Evolutionary conservation across 2,329 filamentous ascomycete species (phyloP), one percentile per base, ranked within the genome.

Genomic region (Xylaria sp.): DNA sequence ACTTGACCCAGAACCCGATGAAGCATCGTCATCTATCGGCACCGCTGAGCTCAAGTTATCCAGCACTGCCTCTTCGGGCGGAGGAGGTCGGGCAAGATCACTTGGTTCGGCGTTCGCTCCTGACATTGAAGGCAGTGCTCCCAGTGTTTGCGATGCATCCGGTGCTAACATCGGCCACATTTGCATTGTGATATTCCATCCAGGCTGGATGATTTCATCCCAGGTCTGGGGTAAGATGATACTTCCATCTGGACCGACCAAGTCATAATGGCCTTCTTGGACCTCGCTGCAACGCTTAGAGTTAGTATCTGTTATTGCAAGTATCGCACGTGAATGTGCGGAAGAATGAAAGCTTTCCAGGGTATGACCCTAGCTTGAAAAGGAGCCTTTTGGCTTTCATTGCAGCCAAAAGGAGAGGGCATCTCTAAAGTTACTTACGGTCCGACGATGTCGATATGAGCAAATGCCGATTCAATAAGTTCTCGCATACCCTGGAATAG

Each of bases 151-250:
- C 15, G 25, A 18, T 13, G n/a, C 44, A 4, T 5, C 7, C 23
- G 44, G 20, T 23, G 60, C 25, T 12, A 1, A 34, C 76, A 84
- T 81, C 1, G 85, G 85, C 86, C 86, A 88, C 84, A 88, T 87
- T n/a, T 84, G 86, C 88, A 91, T 90, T 6, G 86, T 88, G 72
- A 91, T 86, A 31, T 85, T 81, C 89, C 89, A 92, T 76, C 93
- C 92, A 1, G 92, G 92, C 79, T 94, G 86, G 48, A 95, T 83
- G 54, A 92, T 89, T 72, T 89, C 90, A 72, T 94, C 91, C 92
- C 92, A 95, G 12, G 94, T 88, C 65, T 88, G 85, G 3, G 92
- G 91, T 51, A 95, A 86, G 75, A 94, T 94, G 72, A 94, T 93
- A 76, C 94, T 90, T 44, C 90, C 90, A 73, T 92, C 88, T 2